phyloP scores from a whole-genome alignment of 108 stramenopile species.

The Mediolabrus comicus region DNA sequence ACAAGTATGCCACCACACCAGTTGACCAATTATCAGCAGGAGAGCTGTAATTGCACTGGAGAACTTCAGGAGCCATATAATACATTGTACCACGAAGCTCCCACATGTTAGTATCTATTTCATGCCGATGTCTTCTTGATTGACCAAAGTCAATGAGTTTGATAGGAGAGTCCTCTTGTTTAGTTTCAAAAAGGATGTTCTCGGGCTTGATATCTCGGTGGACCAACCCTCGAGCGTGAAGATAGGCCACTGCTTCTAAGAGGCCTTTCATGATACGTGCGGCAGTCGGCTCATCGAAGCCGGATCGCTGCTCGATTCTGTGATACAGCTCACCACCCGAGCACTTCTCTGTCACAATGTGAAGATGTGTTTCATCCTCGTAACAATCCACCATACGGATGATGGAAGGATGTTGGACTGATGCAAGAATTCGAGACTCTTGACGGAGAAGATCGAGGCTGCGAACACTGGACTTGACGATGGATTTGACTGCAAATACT shows the following conservation, averaged over 20 bases:
- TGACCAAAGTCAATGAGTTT: constrained; percentile 81
- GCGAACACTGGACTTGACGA: background rate
- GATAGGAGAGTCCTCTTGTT: constrained; percentile 36
- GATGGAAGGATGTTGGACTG: constrained; percentile 50
- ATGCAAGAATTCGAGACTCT: constrained; percentile 5
- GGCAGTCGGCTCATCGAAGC: constrained; percentile 40
- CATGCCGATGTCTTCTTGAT: constrained; percentile 33
- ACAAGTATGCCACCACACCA: constrained; percentile 72
- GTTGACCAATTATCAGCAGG: constrained; percentile 67
- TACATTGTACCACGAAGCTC: constrained; percentile 49
- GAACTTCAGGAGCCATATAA: constrained; percentile 65
- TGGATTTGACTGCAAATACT: constrained; percentile 15
- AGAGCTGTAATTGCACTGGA: constrained; percentile 38
- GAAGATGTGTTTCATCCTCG: constrained; percentile 49
- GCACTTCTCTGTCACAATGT: constrained; percentile 63
- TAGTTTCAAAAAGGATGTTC: constrained; percentile 60
- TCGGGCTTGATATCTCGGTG: constrained; percentile 84
- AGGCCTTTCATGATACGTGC: constrained; percentile 23
- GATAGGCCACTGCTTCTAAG: constrained; percentile 48
- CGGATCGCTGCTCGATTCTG: constrained; percentile 31
- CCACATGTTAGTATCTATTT: background rate
- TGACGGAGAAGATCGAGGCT: background rate
- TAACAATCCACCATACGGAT: constrained; percentile 48
- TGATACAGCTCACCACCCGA: constrained; percentile 61
- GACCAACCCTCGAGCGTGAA: constrained; percentile 38